Base-by-base conservation (phyloP, 2,329 filamentous ascomycete genomes). In the Aspergillus fumigatiaffinis region DNA sequence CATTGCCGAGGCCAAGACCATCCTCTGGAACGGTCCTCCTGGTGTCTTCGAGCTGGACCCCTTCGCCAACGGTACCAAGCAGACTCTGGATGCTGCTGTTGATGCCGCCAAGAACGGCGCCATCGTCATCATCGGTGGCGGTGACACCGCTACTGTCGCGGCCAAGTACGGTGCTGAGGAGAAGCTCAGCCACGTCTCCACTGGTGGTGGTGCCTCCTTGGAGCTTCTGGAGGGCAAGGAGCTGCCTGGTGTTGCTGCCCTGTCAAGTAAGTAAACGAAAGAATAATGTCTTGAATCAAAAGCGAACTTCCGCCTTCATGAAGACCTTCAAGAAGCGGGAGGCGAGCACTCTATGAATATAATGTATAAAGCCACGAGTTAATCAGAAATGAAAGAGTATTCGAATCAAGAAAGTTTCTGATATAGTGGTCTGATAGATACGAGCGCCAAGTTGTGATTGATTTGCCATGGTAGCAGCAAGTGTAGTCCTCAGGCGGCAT, bases 161-260 rank as follows among this genome's bases (percentile, higher is more conserved):
- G 93, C 92, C 76, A 97, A 99, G 84, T 99, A 96, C 77, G 88
- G 88, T 55, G 93, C 91, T 62, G 94, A 99, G 84, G 87, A 91
- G 79, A 95, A 97, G 87, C 85, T 97, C 73, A 97, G 92, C 82
- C 94, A 99, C 81, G 94, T 99, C 63, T 96, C 92, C 52, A 99
- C 94, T 32, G 94, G 94, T 68, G 94, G 94, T 72, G 94, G 94
- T 80, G 94, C 94, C 66, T 93, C 89, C 69, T 83, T 99, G 72
- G 94, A 99, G 84, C 82, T 99, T 70, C 87, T 99, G 62, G 94
- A 99, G 85, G 94, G 94, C 79, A 99, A 99, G 86, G 93, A 91
- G 64, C 84, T 99, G 72, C 94, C 94, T 56, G 94, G 94, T 82
- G 92, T 99, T 63, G 82, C 84, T 71, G 93, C 93, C 69, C 87